Base-by-base conservation (phyloP, 129 eudicot species). In the Smallanthus sonchifolius region DNA sequence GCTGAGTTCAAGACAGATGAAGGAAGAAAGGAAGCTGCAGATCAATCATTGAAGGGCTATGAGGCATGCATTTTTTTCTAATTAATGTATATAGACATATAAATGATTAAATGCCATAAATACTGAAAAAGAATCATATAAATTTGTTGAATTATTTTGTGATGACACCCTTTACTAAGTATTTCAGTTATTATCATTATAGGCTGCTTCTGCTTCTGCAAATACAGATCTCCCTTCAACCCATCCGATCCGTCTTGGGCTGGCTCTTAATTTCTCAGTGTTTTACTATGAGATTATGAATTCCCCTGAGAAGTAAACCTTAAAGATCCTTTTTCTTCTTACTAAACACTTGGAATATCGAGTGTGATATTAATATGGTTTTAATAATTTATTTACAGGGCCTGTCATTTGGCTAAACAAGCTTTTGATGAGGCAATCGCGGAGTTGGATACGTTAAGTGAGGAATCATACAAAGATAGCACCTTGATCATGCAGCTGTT, bases 351-450 rank as follows among this genome's bases (percentile, higher is more conserved):
- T 72, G 70, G 3, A 61, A 45, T 37, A 75, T 40, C 10, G 45
- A 67, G 47, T 65, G 34, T 38, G 67, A 28, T 59, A 20, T 60
- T n/a, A 39, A 54, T 19, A 2, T 70, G 17, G 57, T 5, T 7
- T 52, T 48, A 7, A 15, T 13, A 49, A 64, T 65, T 20, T 63
- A 48, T 60, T 64, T 69, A 59, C 86, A 91, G 99, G 83, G 99
- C 99, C 5, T 95, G 97, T 75, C 97, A 91, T 77, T 83, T 95
- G 86, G 99, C 99, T 63, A 95, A 95, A 75, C 97, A 84, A 88
- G 99, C 97, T 34, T 95, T 95, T 84, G 99, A 95, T 70, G 99
- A 95, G 83, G 97, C 99, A n/a, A 95, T 95, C 69, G 85, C 97
- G 42, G 99, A 95, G 81, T 75, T 95, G 85, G 99, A 95, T 75